Percentiles rank a stretch among this genome's conserved stretches.
These are phyloP conservation scores for Phyllosticta paracitricarpa DNA, from an alignment of 2,329 filamentous ascomycete species.

Conservation along the genomic window DNA sequence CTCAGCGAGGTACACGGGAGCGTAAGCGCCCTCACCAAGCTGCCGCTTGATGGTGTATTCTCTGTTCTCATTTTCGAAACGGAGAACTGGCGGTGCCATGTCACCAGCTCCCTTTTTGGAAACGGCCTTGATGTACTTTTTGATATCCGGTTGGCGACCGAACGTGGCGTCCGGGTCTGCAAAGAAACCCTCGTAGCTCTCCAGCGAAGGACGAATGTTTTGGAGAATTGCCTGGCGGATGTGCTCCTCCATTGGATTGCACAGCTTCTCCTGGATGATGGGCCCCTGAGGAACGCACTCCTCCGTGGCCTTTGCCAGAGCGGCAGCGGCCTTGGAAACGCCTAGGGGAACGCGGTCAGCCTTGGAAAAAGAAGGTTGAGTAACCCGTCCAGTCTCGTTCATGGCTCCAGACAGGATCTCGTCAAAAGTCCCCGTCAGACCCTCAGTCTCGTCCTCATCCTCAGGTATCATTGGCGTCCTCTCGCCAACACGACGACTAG, in stretches of 20 bases:
- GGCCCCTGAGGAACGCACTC: constrained; percentile 48
- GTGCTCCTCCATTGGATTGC: constrained; percentile 77
- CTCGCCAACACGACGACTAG: constrained; percentile 48
- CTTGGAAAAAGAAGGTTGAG: constrained; percentile 39
- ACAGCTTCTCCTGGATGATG: constrained; percentile 71
- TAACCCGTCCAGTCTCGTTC: constrained; percentile 34
- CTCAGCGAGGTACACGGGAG: constrained; percentile 87
- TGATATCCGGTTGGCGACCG: constrained; percentile 64
- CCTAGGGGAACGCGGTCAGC: constrained; percentile 17
- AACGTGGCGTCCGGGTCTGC: constrained; percentile 57
- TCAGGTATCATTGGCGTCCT: constrained; percentile 28
- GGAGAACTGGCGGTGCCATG: constrained; percentile 58
- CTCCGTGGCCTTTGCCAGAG: constrained; percentile 22
- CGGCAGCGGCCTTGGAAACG: constrained; percentile 14
- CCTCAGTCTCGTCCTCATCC: constrained; percentile 37
- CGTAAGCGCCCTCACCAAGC: constrained; percentile 87
- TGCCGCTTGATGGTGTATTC: constrained; percentile 74
- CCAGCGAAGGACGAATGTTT: constrained; percentile 62
- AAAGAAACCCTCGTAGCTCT: constrained; percentile 68
- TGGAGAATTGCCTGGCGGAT: constrained; percentile 66
- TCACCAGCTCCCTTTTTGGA: constrained; percentile 46
- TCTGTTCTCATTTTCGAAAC: constrained; percentile 54
- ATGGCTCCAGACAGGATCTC: constrained; percentile 47
- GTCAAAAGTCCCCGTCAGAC: constrained; percentile 62
- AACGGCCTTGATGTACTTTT: constrained; percentile 64